phyloP scores from a whole-genome alignment of 768 basidiomycete species.

The Mycena olivaceomarginata region DNA sequence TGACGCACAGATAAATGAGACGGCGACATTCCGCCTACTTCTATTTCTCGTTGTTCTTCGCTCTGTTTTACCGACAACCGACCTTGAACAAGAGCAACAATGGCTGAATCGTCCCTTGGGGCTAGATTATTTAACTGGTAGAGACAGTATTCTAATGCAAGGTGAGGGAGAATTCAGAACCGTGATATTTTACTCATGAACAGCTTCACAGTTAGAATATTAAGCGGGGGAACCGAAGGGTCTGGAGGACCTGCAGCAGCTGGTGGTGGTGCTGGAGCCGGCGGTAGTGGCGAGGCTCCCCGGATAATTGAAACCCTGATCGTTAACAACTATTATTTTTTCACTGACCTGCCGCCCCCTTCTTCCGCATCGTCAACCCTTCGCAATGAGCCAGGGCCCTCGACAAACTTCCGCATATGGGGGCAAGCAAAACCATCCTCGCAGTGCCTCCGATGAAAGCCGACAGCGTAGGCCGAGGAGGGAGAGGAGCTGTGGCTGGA shows the following conservation, averaged over 20 bases:
- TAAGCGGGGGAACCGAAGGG: not conserved
- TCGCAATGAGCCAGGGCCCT: not conserved
- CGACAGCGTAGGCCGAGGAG: not conserved
- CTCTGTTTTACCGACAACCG: not conserved
- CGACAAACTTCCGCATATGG: not conserved
- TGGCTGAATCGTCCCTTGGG: not conserved
- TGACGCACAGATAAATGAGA: slow-evolving; percentile 1
- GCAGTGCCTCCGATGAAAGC: not conserved
- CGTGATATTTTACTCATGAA: not conserved
- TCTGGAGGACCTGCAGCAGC: not conserved
- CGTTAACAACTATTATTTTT: not conserved
- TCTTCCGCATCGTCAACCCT: not conserved
- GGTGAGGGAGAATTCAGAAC: not conserved
- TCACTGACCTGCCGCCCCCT: not conserved
- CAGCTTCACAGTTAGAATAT: not conserved
- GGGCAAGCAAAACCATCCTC: not conserved
- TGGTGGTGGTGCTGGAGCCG: not conserved
- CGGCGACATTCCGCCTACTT: not conserved
- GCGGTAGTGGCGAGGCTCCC: not conserved
- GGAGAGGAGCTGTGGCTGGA: not conserved
- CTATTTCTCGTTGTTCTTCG: not conserved
- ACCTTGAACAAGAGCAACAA: not conserved
- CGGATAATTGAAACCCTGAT: not conserved
- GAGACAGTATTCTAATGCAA: not conserved
- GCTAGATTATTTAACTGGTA: not conserved